Percentiles rank a stretch among this genome's conserved stretches.
These are phyloP conservation scores for Heliamphora pulchella DNA, from an alignment of 179 eudicot genomes.

Conservation along the genomic window DNA sequence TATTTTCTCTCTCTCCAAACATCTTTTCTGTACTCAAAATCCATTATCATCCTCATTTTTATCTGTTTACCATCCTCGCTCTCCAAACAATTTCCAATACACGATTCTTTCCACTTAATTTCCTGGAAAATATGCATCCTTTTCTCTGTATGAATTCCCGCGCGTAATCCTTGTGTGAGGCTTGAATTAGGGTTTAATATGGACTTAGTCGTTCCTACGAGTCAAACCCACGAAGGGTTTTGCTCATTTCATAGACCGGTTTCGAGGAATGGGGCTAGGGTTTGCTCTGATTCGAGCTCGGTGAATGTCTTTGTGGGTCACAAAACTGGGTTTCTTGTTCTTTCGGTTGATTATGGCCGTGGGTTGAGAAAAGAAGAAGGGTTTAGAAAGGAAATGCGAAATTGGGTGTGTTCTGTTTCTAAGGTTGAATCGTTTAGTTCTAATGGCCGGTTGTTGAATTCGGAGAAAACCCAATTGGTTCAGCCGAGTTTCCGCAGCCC, in stretches of 20 bases:
- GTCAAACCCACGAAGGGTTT: constrained; percentile 57
- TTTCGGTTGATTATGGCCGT: constrained; percentile 13
- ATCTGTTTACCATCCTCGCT: neutral
- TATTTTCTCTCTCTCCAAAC: neutral
- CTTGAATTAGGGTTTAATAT: constrained; percentile 19
- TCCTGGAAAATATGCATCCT: neutral
- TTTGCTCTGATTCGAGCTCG: constrained; percentile 24
- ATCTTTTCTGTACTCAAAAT: neutral
- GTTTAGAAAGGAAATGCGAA: constrained; percentile 26
- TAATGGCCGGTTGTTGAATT: constrained; percentile 39
- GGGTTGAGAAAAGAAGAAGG: constrained; percentile 27
- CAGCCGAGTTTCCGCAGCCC: constrained; percentile 18
- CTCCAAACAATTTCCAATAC: neutral
- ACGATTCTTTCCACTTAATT: neutral
- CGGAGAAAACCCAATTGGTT: constrained; percentile 29
- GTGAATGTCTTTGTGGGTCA: constrained; percentile 17
- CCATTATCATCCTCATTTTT: neutral
- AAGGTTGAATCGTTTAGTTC: constrained; percentile 35
- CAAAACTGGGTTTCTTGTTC: constrained; percentile 19
- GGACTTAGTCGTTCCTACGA: constrained; percentile 41
- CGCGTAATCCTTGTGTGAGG: neutral
- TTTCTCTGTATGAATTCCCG: neutral
- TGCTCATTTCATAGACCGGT: constrained; percentile 37
- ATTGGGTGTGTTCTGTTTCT: constrained; percentile 38
- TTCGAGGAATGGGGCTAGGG: constrained; percentile 28